phyloP scores from a whole-genome alignment of 2,329 filamentous ascomycete species.

The Neospermospora avenae region DNA sequence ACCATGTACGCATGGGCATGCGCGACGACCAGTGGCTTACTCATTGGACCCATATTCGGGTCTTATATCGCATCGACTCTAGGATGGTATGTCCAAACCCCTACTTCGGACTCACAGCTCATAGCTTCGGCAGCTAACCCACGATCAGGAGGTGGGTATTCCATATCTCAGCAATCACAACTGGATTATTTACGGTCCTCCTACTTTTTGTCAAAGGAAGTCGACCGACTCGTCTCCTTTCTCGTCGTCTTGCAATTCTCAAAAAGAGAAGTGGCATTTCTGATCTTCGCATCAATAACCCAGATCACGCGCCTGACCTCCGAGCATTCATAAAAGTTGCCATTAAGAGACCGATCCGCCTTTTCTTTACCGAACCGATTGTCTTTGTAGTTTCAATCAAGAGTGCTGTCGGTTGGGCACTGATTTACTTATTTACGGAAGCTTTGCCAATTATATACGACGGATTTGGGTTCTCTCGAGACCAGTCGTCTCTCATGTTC shows the following conservation, averaged over 20 bases:
- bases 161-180: constrained; percentile 40
- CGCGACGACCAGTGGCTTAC: constrained; percentile 42
- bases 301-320: constrained; percentile 39
- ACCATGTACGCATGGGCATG: constrained; percentile 44
- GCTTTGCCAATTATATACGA: constrained; percentile 41
- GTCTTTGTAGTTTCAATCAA: constrained; percentile 43
- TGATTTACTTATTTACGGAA: constrained; percentile 50
- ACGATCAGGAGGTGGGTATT: constrained; percentile 43
- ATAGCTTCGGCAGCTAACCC: not conserved
- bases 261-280: constrained; percentile 25
- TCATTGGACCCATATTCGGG: constrained; percentile 43
- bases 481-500: constrained; percentile 40
- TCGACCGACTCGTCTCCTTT: constrained; percentile 43
- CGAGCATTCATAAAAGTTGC: constrained; percentile 38
- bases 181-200: constrained; percentile 35
- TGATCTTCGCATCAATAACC: constrained; percentile 35
- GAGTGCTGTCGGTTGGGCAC: constrained; percentile 41
- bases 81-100: constrained; percentile 36
- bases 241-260: constrained; percentile 32
- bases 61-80: constrained; percentile 39
- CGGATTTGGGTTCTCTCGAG: constrained; percentile 34
- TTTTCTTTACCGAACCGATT: constrained; percentile 47
- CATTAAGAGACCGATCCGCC: constrained; percentile 40
- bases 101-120: no score
- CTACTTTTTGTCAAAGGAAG: constrained; percentile 42